These are phyloP conservation scores for Amyloporia xantha DNA, from an alignment of 768 basidiomycete species.

Conservation along the genomic window DNA sequence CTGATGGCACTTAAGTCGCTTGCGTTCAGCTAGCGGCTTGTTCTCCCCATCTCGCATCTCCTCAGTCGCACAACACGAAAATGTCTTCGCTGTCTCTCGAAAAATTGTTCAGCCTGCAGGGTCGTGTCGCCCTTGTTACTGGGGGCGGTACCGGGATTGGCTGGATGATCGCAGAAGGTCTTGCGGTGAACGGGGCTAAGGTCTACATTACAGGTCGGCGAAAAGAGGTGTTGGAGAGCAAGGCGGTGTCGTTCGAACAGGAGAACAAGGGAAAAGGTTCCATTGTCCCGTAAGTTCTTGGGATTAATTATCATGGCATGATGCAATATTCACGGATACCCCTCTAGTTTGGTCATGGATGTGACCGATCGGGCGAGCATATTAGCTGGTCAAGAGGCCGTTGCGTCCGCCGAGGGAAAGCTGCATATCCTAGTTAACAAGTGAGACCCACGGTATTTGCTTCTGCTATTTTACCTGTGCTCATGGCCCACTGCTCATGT, in stretches of 20 bases:
- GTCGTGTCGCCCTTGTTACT: conserved; percentile 45
- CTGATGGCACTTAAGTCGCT: background rate
- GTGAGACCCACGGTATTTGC: conserved; percentile 31
- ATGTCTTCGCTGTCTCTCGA: conserved; percentile 9
- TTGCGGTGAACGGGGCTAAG: conserved; percentile 72
- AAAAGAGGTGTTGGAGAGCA: conserved; percentile 53
- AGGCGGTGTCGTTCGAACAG: conserved; percentile 37
- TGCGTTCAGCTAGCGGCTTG: background rate
- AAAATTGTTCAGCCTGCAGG: conserved; percentile 38
- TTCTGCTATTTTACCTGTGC: background rate
- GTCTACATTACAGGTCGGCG: conserved; percentile 77
- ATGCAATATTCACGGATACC: background rate
- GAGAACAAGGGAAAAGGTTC: conserved; percentile 35
- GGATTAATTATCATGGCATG: background rate
- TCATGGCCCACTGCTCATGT: background rate
- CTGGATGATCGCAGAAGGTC: conserved; percentile 62
- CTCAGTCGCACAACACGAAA: background rate
- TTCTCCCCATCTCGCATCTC: background rate
- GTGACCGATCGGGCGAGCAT: conserved; percentile 68
- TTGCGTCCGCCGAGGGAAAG: conserved; percentile 57
- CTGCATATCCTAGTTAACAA: conserved; percentile 81
- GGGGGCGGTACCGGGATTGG: conserved; percentile 48
- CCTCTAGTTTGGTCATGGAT: conserved; percentile 57
- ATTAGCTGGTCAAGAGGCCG: conserved; percentile 39
- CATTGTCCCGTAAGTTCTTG: conserved; percentile 48